Evolutionary conservation across 768 basidiomycete genomes (phyloP).

Genomic region (Ramaria sp.): DNA sequence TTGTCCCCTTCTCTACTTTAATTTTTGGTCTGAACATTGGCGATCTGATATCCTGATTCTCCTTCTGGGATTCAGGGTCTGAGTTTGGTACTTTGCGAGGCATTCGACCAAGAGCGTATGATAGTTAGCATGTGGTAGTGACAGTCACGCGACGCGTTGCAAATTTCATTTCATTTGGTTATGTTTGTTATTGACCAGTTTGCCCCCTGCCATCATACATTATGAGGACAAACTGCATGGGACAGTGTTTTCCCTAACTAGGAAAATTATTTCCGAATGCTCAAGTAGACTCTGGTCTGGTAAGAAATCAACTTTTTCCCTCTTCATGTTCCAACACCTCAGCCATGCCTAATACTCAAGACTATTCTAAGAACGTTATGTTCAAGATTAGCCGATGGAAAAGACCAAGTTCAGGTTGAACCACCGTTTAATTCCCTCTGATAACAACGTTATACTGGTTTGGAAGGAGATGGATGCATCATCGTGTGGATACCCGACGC

Average conservation of each 20-base stretch:
- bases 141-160: neutral
- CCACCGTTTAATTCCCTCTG: neutral
- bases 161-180: neutral
- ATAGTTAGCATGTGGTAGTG: neutral
- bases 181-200: neutral
- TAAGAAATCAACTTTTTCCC: too few species aligned
- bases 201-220: neutral
- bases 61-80: constrained; percentile 22
- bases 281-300: too few species aligned
- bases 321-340: too few species aligned
- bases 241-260: too few species aligned
- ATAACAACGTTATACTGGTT: neutral
- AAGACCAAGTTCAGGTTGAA: too few species aligned
- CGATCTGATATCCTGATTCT: constrained; percentile 15
- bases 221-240: too few species aligned
- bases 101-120: constrained; percentile 15
- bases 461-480: constrained; percentile 9
- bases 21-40: constrained; percentile 14
- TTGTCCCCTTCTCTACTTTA: constrained; percentile 19
- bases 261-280: too few species aligned
- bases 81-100: constrained; percentile 15
- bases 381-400: too few species aligned
- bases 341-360: too few species aligned
- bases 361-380: too few species aligned
- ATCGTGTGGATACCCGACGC: constrained; percentile 8